phyloP scores from a whole-genome alignment of 805 yeast genomes.

The Starmerella tilneyi region DNA sequence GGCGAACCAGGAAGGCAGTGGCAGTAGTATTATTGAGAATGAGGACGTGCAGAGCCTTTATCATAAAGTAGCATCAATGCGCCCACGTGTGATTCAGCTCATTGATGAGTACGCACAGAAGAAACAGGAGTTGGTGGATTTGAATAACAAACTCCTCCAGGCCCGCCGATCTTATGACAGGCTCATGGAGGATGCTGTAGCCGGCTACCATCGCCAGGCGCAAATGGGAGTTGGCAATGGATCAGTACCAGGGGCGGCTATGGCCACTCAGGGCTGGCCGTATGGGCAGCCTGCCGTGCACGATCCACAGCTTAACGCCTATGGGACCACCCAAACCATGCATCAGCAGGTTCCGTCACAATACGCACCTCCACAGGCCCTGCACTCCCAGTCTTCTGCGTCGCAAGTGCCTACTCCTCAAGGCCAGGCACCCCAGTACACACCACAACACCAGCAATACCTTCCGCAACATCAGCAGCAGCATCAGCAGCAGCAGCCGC shows the following conservation, averaged over 20 bases:
- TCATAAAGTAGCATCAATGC: constrained; percentile 58
- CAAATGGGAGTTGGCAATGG: constrained; percentile 17
- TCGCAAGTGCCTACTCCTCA: not conserved
- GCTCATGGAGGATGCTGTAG: constrained; percentile 44
- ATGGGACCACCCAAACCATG: not conserved
- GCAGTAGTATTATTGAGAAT: constrained; percentile 37
- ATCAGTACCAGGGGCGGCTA: constrained; percentile 1
- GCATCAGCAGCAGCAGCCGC: constrained; percentile 2
- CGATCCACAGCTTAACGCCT: not conserved
- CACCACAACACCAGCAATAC: not conserved
- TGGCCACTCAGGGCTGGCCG: constrained; percentile 7
- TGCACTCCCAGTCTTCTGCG: not conserved
- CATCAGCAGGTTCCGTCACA: not conserved
- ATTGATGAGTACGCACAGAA: constrained; percentile 69
- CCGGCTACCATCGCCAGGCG: constrained; percentile 20
- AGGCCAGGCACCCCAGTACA: not conserved
- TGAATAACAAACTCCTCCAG: constrained; percentile 58
- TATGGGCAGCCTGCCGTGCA: not conserved
- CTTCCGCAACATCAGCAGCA: constrained; percentile 1
- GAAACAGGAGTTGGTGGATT: constrained; percentile 62
- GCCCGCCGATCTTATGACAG: constrained; percentile 64
- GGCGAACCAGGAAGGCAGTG: constrained; percentile 28
- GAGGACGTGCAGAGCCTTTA: constrained; percentile 66
- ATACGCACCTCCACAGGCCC: not conserved
- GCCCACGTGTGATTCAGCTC: constrained; percentile 62